phyloP scores from a whole-genome alignment of 495 filamentous ascomycete species.

The Haplographium delicatum region DNA sequence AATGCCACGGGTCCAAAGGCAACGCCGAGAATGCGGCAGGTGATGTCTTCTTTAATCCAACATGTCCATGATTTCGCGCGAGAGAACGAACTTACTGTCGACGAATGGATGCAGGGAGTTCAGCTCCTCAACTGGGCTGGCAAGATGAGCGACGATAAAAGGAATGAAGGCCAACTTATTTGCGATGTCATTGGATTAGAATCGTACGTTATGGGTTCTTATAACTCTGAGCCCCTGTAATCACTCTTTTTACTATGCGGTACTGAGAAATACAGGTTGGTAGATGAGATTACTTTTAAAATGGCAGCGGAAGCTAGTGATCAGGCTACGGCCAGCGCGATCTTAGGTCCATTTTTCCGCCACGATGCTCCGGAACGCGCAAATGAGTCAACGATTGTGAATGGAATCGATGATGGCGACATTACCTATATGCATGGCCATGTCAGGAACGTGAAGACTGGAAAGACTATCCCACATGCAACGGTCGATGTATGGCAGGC shows the following conservation, averaged over 20 bases:
- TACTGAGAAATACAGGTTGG: slow-evolving; percentile 41
- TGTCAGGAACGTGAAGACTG: slow-evolving; percentile 66
- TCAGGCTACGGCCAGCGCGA: slow-evolving; percentile 69
- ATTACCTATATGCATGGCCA: slow-evolving; percentile 71
- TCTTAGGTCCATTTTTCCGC: slow-evolving; percentile 84
- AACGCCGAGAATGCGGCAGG: slow-evolving; percentile 46
- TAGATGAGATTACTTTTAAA: slow-evolving; percentile 83
- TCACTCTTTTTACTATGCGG: background rate
- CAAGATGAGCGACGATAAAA: slow-evolving; percentile 47
- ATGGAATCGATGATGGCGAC: slow-evolving; percentile 52
- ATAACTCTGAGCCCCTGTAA: background rate
- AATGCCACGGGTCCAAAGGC: slow-evolving; percentile 63
- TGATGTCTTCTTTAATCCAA: slow-evolving; percentile 50
- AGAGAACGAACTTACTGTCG: slow-evolving; percentile 59
- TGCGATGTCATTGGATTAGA: slow-evolving; percentile 81
- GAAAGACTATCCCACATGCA: slow-evolving; percentile 61
- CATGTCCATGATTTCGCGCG: slow-evolving; percentile 66
- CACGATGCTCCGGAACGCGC: slow-evolving; percentile 74
- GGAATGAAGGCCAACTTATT: slow-evolving; percentile 74
- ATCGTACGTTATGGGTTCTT: slow-evolving; percentile 45
- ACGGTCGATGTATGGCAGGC: slow-evolving; percentile 85
- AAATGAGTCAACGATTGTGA: slow-evolving; percentile 65
- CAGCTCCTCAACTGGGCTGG: slow-evolving; percentile 58
- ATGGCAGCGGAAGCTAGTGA: slow-evolving; percentile 63
- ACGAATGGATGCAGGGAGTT: slow-evolving; percentile 62